Base-by-base conservation (phyloP, 2,329 filamentous ascomycete genomes). In the Xylaria sp. region DNA sequence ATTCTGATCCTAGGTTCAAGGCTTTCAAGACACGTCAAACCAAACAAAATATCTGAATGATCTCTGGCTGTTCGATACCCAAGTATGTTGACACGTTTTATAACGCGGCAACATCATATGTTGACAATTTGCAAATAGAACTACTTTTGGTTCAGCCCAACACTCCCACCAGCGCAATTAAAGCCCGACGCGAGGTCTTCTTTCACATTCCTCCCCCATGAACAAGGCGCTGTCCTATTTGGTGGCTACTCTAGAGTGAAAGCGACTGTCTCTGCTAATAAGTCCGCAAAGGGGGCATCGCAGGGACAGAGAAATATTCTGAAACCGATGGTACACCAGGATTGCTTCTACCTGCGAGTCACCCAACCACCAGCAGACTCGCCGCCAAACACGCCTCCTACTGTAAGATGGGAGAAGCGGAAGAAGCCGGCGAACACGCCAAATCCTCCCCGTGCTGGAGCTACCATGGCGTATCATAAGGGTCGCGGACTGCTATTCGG, bases 181-280 rank as follows among this genome's bases (percentile, higher is more conserved):
- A 96, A 97, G 79, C 96, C 96, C 0, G 95, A 98, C 78, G 86
- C 96, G 1, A 87, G 96, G 48, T 97, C 93, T 0, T 97, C 93
- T 2, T 98, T 98, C 80, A 95, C 93, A 3, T 88, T 98, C 54
- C 85, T 98, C 3, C 96, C 96, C 0, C 93, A 97, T 77, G 95
- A 98, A 62, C 87, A 90, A 58, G 96, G 96, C 5, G 94, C 94
- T 2, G 93, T 97, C 1, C 83, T 99, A 1, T 98, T 93, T 75
- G 96, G 96, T 63, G 96, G 96, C 1, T 99, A 98, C 81, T 97
- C 94, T 0, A 87, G 96, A 63, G 91, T 98, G 63, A 98, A 98
- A 81, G 84, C 91, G 1, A 88, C 89, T 0, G 84, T 88, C 0
- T 79, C 81, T 0, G 82, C 88, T 74, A 83, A 85, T 63, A 95